Evolutionary conservation across 2,329 filamentous ascomycete genomes (phyloP), one percentile per base, ranked within the genome.

Genomic region (Dactylellina haptotyla): DNA sequence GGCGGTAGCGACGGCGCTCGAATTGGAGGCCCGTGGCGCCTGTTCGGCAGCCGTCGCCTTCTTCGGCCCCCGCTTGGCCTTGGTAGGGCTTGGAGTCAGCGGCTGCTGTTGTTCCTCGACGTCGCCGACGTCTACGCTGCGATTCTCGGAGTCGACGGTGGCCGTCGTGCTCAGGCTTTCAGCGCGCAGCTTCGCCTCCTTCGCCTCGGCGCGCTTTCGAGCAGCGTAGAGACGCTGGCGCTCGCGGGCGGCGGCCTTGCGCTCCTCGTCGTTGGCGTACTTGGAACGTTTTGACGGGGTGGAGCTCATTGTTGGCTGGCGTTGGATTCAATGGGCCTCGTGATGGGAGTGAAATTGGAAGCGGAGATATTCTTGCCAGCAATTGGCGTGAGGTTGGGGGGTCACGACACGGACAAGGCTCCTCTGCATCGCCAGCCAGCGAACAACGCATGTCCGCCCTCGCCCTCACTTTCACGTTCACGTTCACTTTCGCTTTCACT

Each of bases 251-350:
- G 67, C 67, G 8, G 67, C 67, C 20, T 72, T 72, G 53, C 67
- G 67, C 54, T 72, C 67, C 43, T 72, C 67, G 16, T 72, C 67
- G 54, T 51, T 72, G 25, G 67, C 67, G 46, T 72, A 72, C 46
- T 72, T 72, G 53, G 45, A 46, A 18, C 67, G 67, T 50, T 58
- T 58, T 23, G 67, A 61, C 23, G 67, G 59, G 8, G 67, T 65
- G 39, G 51, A 26, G 48, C 65, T 70, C 67, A 72, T 72, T 41
- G 59, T 39, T 6, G 32, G 6, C 32, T 34, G 14, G 32, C 14
- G 6, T 6, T 34, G 14, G 32, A 34, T 6, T 6, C 32, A 34
- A 34, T n/a, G n/a, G 32, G 14, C 6, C 32, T 34, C 32, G 32
- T 34, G 32, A 34, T 34, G 14, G 32, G n/a, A n/a, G n/a, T n/a